phyloP scores from a whole-genome alignment of 2,329 filamentous ascomycete genomes.

The Diaporthe citri region DNA sequence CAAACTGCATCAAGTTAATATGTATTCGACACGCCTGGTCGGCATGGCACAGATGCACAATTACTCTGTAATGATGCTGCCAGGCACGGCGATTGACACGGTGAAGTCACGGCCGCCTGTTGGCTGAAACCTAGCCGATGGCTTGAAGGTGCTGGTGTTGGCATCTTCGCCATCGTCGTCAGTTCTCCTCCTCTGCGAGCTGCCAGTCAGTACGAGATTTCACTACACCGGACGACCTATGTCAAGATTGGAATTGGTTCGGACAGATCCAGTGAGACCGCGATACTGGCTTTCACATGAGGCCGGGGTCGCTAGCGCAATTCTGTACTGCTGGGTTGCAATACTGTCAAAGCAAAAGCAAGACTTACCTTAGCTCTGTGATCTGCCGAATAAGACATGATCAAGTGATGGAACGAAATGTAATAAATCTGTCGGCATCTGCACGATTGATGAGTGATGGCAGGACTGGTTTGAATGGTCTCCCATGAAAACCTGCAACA shows the following conservation, averaged over 20 bases:
- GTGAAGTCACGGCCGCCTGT: conserved; percentile 77
- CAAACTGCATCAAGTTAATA: conserved; percentile 62
- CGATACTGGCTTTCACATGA: conserved; percentile 20
- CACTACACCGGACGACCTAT: conserved; percentile 22
- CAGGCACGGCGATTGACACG: conserved; percentile 81
- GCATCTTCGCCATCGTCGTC: conserved; percentile 51
- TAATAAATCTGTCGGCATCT: not conserved
- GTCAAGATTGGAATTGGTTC: not conserved
- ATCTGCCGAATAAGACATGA: conserved; percentile 25
- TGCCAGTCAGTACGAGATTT: conserved; percentile 34
- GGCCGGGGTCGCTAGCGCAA: conserved; percentile 3
- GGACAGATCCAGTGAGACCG: not conserved
- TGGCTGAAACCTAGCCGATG: conserved; percentile 77
- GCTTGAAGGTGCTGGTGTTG: conserved; percentile 71
- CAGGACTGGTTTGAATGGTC: not conserved
- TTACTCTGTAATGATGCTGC: conserved; percentile 82
- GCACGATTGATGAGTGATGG: not conserved
- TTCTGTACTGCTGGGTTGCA: not conserved
- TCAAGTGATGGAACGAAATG: conserved; percentile 6
- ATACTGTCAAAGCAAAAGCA: not conserved
- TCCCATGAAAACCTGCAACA: conserved; percentile 31
- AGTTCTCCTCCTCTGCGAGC: conserved; percentile 65
- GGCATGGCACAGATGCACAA: conserved; percentile 42
- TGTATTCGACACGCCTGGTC: conserved; percentile 4
- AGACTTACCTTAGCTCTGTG: conserved; percentile 41